Evolutionary conservation across 495 filamentous ascomycete genomes (phyloP).

Genomic region (Podospora anserina): DNA sequence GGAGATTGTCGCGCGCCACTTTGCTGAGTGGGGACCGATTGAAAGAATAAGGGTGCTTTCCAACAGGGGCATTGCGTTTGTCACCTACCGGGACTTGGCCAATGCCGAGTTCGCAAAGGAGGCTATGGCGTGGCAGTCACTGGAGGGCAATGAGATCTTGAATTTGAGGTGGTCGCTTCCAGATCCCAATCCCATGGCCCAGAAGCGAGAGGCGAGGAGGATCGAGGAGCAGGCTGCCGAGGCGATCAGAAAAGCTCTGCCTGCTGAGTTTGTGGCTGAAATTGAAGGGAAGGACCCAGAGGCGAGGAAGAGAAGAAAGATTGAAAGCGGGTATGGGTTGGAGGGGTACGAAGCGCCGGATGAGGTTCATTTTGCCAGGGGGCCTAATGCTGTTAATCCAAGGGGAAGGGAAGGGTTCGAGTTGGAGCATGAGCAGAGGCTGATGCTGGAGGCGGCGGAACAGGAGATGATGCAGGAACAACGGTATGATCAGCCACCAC

Average conservation of each 20-base stretch:
- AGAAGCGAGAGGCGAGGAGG: constrained; percentile 82
- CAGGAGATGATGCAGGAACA: constrained; percentile 17
- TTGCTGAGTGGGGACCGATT: constrained; percentile 89
- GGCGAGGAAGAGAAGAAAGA: constrained; percentile 79
- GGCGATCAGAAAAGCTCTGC: constrained; percentile 85
- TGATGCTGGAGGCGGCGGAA: constrained; percentile 47
- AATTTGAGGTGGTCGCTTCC: constrained; percentile 97
- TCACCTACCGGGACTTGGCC: constrained; percentile 82
- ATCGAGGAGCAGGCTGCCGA: constrained; percentile 99
- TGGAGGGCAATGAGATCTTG: constrained; percentile 82
- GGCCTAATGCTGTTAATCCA: constrained; percentile 57
- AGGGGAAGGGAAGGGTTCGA: constrained; percentile 50
- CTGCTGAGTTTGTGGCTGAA: constrained; percentile 87
- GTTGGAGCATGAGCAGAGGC: constrained; percentile 45
- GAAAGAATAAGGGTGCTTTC: constrained; percentile 91
- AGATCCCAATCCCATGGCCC: constrained; percentile 93
- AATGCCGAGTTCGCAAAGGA: constrained; percentile 89
- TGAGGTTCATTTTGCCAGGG: constrained; percentile 84
- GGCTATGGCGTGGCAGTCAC: constrained; percentile 78
- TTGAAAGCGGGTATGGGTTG: constrained; percentile 85
- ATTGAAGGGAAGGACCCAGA: constrained; percentile 88
- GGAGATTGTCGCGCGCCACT: constrained; percentile 90
- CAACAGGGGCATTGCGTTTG: constrained; percentile 81
- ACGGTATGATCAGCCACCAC: constrained; percentile 38
- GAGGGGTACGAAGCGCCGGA: constrained; percentile 93